Evolutionary conservation across 768 basidiomycete species (phyloP).

Genomic region (Epithele typhae): DNA sequence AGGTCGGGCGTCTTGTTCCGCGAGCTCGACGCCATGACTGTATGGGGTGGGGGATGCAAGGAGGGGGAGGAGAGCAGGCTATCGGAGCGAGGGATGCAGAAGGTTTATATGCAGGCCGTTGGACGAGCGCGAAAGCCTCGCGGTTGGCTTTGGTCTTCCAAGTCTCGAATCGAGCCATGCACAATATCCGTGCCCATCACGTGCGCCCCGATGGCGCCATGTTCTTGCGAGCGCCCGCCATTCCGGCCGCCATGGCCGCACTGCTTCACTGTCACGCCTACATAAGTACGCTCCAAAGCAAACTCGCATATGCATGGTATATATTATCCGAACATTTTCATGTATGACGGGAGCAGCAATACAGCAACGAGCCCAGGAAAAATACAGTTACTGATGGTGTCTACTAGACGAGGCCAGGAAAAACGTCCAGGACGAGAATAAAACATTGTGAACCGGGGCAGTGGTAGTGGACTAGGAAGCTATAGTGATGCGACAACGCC

Average conservation of each 20-base stretch:
- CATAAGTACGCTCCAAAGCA: no score
- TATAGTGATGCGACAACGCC: conserved; percentile 6
- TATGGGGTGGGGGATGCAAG: not conserved
- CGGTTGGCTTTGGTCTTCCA: conserved; percentile 5
- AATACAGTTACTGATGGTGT: no score
- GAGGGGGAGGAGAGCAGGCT: not conserved
- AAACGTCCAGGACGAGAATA: conserved; percentile 4
- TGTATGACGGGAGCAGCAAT: no score
- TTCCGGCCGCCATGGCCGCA: no score
- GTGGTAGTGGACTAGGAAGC: conserved; percentile 6
- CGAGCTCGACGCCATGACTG: conserved; percentile 9
- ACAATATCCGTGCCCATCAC: conserved; percentile 11
- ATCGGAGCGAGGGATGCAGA: not conserved
- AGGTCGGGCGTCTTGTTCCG: conserved; percentile 32
- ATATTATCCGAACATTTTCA: no score
- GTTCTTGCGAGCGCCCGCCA: not conserved
- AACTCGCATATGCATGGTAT: no score
- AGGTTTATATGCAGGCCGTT: not conserved
- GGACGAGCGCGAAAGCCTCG: conserved; percentile 4
- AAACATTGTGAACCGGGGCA: not conserved
- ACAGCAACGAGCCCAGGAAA: no score
- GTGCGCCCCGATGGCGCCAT: conserved; percentile 15
- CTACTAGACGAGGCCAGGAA: no score
- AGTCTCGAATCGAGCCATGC: conserved; percentile 9
- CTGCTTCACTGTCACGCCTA: no score